Percentiles rank a stretch among this genome's conserved stretches.
These are phyloP conservation scores for Wickerhamomyces sp. DNA, from an alignment of 1,139 yeast species.

Conservation along the genomic window DNA sequence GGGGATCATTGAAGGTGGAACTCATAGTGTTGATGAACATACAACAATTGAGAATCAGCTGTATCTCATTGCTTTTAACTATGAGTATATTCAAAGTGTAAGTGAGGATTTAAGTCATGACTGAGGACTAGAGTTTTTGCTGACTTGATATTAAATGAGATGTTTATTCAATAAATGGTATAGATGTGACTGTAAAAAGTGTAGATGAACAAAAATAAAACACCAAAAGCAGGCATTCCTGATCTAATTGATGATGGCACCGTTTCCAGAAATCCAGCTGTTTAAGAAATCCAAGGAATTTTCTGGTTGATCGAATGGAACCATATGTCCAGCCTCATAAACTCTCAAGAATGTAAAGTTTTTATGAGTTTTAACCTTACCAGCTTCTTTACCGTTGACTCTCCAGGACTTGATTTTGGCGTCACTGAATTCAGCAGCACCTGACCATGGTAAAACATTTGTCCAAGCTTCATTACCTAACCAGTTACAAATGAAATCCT, in stretches of 20 bases:
- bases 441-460: slow-evolving; percentile 61
- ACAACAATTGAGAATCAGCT: slow-evolving; percentile 48
- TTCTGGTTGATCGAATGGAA: slow-evolving; percentile 78
- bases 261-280: slow-evolving; percentile 64
- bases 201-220: too few species aligned
- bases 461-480: slow-evolving; percentile 85
- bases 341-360: slow-evolving; percentile 58
- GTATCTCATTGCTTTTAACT: slow-evolving; percentile 54
- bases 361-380: slow-evolving; percentile 50
- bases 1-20: slow-evolving; percentile 14
- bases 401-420: slow-evolving; percentile 36
- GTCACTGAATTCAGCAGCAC: slow-evolving; percentile 44
- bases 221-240: too few species aligned
- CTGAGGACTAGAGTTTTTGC: background rate
- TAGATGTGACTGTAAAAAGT: too few species aligned
- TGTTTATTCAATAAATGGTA: too few species aligned
- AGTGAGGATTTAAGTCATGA: slow-evolving; percentile 9
- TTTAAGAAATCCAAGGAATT: slow-evolving; percentile 71
- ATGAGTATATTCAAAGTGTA: slow-evolving; percentile 42
- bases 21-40: slow-evolving; percentile 60
- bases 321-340: slow-evolving; percentile 71
- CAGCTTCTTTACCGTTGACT: slow-evolving; percentile 45
- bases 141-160: too few species aligned
- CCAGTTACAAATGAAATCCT: slow-evolving; percentile 86
- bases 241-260: slow-evolving; percentile 20